Base-by-base conservation (phyloP, 1,284 basidiomycete species). In the Cutaneotrichosporon sp. region DNA sequence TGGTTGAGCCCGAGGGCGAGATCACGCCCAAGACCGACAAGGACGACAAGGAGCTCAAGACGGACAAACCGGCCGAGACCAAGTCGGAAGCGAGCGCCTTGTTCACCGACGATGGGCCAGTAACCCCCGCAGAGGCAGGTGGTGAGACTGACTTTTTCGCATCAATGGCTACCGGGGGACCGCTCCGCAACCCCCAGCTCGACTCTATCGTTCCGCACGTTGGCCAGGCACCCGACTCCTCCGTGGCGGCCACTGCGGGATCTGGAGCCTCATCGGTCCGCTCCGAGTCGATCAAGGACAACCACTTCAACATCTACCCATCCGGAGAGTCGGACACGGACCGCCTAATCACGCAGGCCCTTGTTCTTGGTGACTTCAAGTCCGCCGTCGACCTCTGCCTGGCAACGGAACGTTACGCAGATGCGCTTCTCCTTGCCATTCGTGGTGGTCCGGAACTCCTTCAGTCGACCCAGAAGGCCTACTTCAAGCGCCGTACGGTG, bases 301-400 rank as follows among this genome's bases (percentile, higher is more conserved):
- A 86, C 65, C 88, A 85, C 0, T 98, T 97, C 81, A 84, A 81
- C 70, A 96, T 97, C 62, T 96, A 96, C 68, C 91, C 93, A 0
- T 69, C 79, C 7, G 88, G 92, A 47, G 90, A 93, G 74, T 87
- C 86, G 4, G 89, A 96, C 58, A 85, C 85, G 0, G 93, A 97
- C 68, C 80, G 84, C 26, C 80, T 97, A 23, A 83, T 98, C 62
- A 97, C 94, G 1, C 90, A 91, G 65, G 89, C 94, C 1, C 80
- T 97, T 30, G 90, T 98, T 1, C 80, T 97, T 9, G 94, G 94
- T 35, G 94, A 98, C 75, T 97, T 97, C 64, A 82, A 85, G 61
- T 88, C 85, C 18, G 94, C 94, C 1, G 94, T 98, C 15, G 85
- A 89, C 10, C 79, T 98, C 8, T 96, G 92, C 71, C 80, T 98